Conservation (phyloP, 768 basidiomycete genomes). For the Neoboletus magnificus region DNA sequence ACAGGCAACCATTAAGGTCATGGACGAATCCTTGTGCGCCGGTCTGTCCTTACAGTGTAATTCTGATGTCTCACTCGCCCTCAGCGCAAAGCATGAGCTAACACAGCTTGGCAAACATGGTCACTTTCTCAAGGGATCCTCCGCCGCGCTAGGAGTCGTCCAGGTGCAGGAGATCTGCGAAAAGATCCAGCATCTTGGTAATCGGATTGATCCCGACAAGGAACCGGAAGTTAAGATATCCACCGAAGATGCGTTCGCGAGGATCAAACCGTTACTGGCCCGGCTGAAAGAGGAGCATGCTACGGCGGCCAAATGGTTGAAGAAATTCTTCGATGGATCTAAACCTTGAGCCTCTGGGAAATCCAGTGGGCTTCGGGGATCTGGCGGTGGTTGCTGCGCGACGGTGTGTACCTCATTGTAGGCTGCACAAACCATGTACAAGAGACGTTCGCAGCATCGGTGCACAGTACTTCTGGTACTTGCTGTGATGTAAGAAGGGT, state of each 20-base stretch:
- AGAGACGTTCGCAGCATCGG: slow-evolving; percentile 13
- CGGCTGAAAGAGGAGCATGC: slow-evolving; percentile 66
- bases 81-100: slow-evolving; percentile 59
- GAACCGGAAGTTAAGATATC: slow-evolving; percentile 41
- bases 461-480: slow-evolving; percentile 16
- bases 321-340: slow-evolving; percentile 30
- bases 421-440: slow-evolving; percentile 5
- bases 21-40: slow-evolving; percentile 79
- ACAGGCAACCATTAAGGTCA: slow-evolving; percentile 65
- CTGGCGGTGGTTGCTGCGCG: slow-evolving; percentile 11
- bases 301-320: slow-evolving; percentile 67
- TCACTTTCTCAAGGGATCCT: slow-evolving; percentile 97
- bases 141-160: slow-evolving; percentile 84
- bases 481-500: slow-evolving; percentile 17
- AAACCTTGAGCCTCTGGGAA: slow-evolving; percentile 1
- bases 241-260: slow-evolving; percentile 50
- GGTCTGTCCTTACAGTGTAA: slow-evolving; percentile 11
- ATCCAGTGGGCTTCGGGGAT: slow-evolving; percentile 1
- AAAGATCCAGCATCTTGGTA: slow-evolving; percentile 85
- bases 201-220: slow-evolving; percentile 52
- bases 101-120: slow-evolving; percentile 67
- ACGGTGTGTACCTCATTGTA: slow-evolving; percentile 7
- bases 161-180: slow-evolving; percentile 85
- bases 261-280: slow-evolving; percentile 54
- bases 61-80: slow-evolving; percentile 11